phyloP scores from a whole-genome alignment of 2,329 filamentous ascomycete genomes.

The Sporothrix inflata region DNA sequence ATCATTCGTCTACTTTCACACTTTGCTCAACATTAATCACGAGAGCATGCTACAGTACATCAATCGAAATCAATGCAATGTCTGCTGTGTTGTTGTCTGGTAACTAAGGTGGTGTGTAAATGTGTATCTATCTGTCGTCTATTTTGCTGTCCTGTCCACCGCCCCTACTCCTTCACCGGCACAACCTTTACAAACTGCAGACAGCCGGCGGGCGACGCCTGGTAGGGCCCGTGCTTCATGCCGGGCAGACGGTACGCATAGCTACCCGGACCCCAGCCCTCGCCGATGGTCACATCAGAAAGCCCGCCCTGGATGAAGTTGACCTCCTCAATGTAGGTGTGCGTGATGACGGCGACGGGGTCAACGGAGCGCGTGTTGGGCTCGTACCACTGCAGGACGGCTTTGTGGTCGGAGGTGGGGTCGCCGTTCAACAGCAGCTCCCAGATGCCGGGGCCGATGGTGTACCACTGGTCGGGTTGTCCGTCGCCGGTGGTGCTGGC shows the following conservation, averaged over 20 bases:
- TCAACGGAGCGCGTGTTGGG: conserved; percentile 10
- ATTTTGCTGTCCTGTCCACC: background rate
- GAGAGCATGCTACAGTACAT: no score
- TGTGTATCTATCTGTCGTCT: background rate
- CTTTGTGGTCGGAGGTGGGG: conserved; percentile 10
- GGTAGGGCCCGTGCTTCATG: conserved; percentile 24
- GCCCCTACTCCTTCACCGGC: background rate
- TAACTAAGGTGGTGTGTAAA: background rate
- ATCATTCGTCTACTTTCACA: no score
- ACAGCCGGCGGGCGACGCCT: conserved; percentile 13
- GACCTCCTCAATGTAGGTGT: conserved; percentile 26
- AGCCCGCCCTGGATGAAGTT: conserved; percentile 16
- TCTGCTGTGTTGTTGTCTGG: no score
- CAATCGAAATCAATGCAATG: no score
- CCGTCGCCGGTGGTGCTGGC: background rate
- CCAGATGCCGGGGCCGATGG: conserved; percentile 27
- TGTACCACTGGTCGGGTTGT: conserved; percentile 22
- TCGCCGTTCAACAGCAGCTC: conserved; percentile 23
- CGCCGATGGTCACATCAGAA: conserved; percentile 13
- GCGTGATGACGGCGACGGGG: conserved; percentile 11
- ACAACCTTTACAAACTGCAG: conserved; percentile 24
- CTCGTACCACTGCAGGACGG: conserved; percentile 24
- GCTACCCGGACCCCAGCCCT: conserved; percentile 12
- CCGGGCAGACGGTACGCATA: conserved; percentile 24
- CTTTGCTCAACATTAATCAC: no score